Conservation (phyloP, 1,284 basidiomycete species). For the Phellopilus nigrolimitatus region DNA sequence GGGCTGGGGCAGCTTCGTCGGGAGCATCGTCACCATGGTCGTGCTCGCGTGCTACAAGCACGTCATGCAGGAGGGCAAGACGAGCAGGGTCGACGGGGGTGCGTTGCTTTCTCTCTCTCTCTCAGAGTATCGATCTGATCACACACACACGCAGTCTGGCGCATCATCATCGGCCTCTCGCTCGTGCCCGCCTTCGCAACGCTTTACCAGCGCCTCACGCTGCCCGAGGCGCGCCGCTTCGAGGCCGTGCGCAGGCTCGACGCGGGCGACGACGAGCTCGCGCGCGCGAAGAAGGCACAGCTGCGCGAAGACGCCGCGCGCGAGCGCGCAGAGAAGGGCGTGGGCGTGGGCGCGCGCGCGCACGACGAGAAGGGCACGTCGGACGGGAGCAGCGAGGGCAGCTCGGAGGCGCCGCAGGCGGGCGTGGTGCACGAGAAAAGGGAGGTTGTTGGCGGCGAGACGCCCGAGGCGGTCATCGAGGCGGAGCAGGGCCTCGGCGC, state of each 20-base stretch:
- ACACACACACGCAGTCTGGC: constrained; percentile 36
- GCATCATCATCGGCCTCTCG: constrained; percentile 46
- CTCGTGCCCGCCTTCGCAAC: constrained; percentile 55
- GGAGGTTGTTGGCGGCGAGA: no score
- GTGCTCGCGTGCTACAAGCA: constrained; percentile 66
- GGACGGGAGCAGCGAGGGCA: background rate
- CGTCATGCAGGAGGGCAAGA: constrained; percentile 52
- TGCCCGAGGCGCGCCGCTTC: constrained; percentile 65
- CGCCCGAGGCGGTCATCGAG: constrained; percentile 18
- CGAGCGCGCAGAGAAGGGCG: no score
- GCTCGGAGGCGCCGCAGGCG: background rate
- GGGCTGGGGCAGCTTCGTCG: constrained; percentile 70
- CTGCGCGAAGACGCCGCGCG: constrained; percentile 34
- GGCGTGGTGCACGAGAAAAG: no score
- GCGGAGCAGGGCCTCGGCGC: constrained; percentile 21
- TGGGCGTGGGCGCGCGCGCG: constrained; percentile 14
- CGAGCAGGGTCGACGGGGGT: constrained; percentile 57
- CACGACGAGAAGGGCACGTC: constrained; percentile 9
- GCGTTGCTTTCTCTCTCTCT: constrained; percentile 33
- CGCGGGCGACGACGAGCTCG: constrained; percentile 31
- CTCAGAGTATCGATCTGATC: constrained; percentile 17
- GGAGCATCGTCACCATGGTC: constrained; percentile 63
- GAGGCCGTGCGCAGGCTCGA: constrained; percentile 37
- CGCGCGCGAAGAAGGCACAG: constrained; percentile 28
- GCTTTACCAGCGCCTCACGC: constrained; percentile 69